Evolutionary conservation across 371 early-diverging fungal species (phyloP), one percentile per base, ranked within the genome.

Genomic region (Mucor indicus): DNA sequence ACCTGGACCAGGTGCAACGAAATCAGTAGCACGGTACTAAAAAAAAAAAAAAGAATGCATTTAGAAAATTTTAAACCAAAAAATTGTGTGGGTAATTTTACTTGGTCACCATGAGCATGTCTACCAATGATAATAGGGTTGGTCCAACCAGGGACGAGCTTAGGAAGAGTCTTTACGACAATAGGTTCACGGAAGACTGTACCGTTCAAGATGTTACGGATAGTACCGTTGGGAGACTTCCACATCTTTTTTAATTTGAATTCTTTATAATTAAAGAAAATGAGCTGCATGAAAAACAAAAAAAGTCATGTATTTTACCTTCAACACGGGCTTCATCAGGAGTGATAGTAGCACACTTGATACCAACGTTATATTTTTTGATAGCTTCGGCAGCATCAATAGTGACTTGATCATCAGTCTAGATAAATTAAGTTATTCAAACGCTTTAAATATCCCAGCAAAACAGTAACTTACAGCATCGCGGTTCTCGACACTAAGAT

Each of bases 271-370:
- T 39, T 40, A 30, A 32, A n/a, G n/a, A n/a, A n/a, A n/a, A n/a
- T n/a, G n/a, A n/a, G n/a, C n/a, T n/a, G n/a, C n/a, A n/a, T n/a
- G n/a, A n/a, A n/a, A n/a, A n/a, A n/a, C n/a, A n/a, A n/a, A n/a
- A n/a, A n/a, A n/a, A n/a, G n/a, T n/a, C n/a, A n/a, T n/a, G n/a
- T n/a, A 9, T 38, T 44, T 20, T 70, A 84, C 86, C 87, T 71
- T 94, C 80, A 50, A 98, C 96, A 62, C 98, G 90, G 19, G 83
- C 89, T 55, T 91, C 92, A 62, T 98, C 98, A 13, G 98, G 97
- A n/a, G 98, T 98, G 68, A 98, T 98, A 38, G 98, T 98, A 20
- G 98, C 98, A 75, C 98, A 98, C 79, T 98, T 98, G 76, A 98
- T 96, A 57, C 93, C 96, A 27, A 96, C 98, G 67, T 93, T 92